Evolutionary conservation across 352 stramenopile genomes (phyloP), one percentile per base, ranked within the genome.

Genomic region (Globisporangium sylvaticum): DNA sequence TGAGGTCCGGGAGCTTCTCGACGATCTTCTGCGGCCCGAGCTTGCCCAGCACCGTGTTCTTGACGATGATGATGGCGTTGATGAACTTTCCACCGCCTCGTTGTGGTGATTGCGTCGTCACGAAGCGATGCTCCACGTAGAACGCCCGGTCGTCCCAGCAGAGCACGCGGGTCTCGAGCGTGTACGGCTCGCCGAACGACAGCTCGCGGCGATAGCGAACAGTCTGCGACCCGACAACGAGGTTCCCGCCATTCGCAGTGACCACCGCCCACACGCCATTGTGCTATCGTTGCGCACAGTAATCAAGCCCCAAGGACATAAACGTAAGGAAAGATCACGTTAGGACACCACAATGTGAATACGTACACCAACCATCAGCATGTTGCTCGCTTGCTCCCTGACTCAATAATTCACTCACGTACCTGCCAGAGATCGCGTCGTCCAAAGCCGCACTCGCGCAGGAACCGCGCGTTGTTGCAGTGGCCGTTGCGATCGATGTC

Each of bases 401-500:
- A 8, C 20, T 20, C 48, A 55, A 54, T 22, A 39, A 31, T 24
- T 20, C 4, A 55, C 24, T 24, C 4, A 67, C 75, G 12, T 80
- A 95, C 88, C 79, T 94, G 81, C 88, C 88, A 96, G 42, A 95
- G 72, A 44, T 92, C 74, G 22, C 87, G 82, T 0, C 88, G 80
- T 0, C 82, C 88, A 55, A 93, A 93, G 53, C 85, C 85, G 53
- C 87, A 95, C 72, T 94, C 88, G n/a, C 88, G 83, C 53, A 96
- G 65, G 68, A 90, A 94, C 25, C 88, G 76, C 57, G 88, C 83
- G 44, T 96, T 96, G 70, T 94, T 96, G 72, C 73, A 96, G 65
- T 96, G 88, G 4, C 81, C 87, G 57, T 96, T 96, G 53, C 88
- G 87, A 65, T 96, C 88, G 48, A 96, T 88, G 52, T 95, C 87